Base-by-base conservation (phyloP, 805 yeast genomes). In the Wickerhamiella australiensis region DNA sequence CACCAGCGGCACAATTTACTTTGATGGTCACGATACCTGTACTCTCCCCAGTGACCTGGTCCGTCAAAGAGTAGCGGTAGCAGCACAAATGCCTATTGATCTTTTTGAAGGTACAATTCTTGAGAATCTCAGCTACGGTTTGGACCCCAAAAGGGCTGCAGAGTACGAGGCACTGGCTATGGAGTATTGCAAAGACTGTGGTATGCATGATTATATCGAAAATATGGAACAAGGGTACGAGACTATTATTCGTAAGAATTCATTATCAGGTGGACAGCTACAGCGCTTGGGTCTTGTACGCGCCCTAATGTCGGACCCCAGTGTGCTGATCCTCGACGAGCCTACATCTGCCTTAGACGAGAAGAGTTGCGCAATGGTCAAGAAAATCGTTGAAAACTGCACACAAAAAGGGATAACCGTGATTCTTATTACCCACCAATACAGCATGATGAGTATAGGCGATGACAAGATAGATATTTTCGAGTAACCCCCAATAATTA, bases 231-330 rank as follows among this genome's bases (percentile, higher is more conserved):
- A 73, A 1, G 82, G 82, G 0, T 59, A 85, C 18, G 69, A 78
- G 36, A 76, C 95, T 0, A 59, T 64, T 12, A 66, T 90, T 21
- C 82, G 70, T 2, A 59, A 65, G 8, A 63, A 68, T 12, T 56
- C 76, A 40, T 63, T 90, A 1, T 87, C 96, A 1, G 94, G 95
- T 23, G 98, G 98, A 2, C 97, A 92, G 62, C 71, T 82, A 7
- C 97, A 92, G 61, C 67, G 96, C 50, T 61, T 92, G 1, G 80
- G 92, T 0, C 77, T 92, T 47, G 95, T 90, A 0, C 71, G 97
- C 46, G 92, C 95, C 0, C 54, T 92, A 3, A 51, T 88, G 3
- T 66, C 88, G 33, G 68, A 72, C 18, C 92, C 96, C 0, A 67
- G 68, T 26, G 70, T 92, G 5, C 59, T 78, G 47, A 66, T 79